phyloP scores from a whole-genome alignment of 129 eudicot species.

The Calendula officinalis region DNA sequence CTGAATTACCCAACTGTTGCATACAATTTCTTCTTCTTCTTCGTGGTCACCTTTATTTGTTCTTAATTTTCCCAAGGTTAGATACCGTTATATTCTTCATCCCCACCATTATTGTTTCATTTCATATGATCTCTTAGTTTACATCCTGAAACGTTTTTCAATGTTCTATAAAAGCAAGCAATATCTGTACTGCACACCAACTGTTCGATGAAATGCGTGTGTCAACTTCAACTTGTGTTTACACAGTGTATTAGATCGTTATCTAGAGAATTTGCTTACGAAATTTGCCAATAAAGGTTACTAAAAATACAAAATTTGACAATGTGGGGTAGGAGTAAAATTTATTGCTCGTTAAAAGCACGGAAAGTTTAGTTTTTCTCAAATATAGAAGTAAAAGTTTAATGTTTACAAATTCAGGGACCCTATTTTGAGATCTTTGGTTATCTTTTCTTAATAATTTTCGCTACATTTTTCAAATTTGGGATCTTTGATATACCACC shows the following conservation, averaged over 20 bases:
- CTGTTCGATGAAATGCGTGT: constrained; percentile 23
- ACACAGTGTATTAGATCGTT: background rate
- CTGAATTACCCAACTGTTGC: background rate
- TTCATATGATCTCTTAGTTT: background rate
- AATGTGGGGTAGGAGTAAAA: no score
- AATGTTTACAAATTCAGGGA: no score
- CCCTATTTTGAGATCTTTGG: no score
- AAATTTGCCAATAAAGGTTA: no score
- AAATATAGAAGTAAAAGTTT: no score
- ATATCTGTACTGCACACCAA: constrained; percentile 1
- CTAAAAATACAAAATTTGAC: no score
- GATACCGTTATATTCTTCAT: background rate
- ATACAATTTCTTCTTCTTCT: background rate
- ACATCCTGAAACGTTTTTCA: background rate
- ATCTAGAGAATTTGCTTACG: no score
- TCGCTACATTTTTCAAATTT: no score
- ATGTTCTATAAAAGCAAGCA: background rate
- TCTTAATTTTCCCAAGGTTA: constrained; percentile 13
- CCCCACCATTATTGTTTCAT: background rate
- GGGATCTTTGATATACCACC: no score
- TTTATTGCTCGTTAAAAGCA: no score
- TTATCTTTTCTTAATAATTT: no score
- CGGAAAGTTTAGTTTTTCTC: no score
- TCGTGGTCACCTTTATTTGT: constrained; percentile 1
- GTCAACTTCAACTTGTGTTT: background rate